A percentile compares a stretch with the other conserved stretches of the same genome.
Conservation (phyloP, 768 basidiomycete genomes). For the Naganishia antarctica region DNA sequence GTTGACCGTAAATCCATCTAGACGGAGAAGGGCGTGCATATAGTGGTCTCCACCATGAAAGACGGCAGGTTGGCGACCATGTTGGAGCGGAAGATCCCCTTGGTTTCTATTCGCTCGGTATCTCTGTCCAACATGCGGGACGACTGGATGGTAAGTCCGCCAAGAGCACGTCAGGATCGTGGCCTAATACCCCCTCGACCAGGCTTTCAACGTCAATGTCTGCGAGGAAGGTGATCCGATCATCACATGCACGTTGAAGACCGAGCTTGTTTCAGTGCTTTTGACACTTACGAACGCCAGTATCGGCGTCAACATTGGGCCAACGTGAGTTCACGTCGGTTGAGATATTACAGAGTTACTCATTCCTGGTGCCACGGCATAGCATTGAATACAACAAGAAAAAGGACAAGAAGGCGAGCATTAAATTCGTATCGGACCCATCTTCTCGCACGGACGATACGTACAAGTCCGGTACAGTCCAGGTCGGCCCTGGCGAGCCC, state of each 20-base stretch:
- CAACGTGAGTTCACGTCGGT: conserved; percentile 60
- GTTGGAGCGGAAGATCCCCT: conserved; percentile 80
- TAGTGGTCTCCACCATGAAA: conserved; percentile 61
- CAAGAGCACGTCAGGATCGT: neutral
- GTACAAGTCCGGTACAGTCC: conserved; percentile 90
- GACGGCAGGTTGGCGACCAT: conserved; percentile 60
- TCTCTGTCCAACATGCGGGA: conserved; percentile 83
- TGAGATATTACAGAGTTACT: conserved; percentile 7
- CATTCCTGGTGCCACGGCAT: conserved; percentile 17
- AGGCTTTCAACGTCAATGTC: conserved; percentile 71
- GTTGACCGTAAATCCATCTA: no score
- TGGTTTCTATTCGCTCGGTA: conserved; percentile 80
- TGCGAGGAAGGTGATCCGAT: conserved; percentile 94
- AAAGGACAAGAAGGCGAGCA: conserved; percentile 85
- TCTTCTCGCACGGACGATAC: conserved; percentile 67
- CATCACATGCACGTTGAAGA: conserved; percentile 89
- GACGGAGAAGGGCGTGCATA: conserved; percentile 80
- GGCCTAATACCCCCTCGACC: neutral
- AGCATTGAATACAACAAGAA: conserved; percentile 91
- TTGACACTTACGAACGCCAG: conserved; percentile 73
- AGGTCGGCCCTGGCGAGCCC: conserved; percentile 82
- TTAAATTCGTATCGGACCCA: conserved; percentile 87
- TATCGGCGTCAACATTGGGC: conserved; percentile 66
- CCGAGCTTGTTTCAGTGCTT: conserved; percentile 78
- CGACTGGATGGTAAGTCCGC: conserved; percentile 79